phyloP scores from a whole-genome alignment of 2,329 filamentous ascomycete genomes.

The Diaporthe aspalathi region DNA sequence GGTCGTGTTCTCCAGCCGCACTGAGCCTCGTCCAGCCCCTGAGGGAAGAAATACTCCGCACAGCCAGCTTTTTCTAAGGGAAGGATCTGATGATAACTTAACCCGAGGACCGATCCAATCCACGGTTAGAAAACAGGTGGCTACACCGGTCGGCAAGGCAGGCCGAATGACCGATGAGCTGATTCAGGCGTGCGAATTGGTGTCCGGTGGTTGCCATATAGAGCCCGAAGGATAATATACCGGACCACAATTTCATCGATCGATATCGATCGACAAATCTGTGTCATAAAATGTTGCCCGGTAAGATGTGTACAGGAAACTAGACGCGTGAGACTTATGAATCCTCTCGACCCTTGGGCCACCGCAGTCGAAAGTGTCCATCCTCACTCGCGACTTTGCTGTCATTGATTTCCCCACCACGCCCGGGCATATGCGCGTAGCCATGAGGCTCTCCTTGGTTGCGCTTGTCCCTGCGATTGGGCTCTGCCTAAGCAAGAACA shows the following conservation, averaged over 20 bases:
- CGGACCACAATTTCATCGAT: background rate
- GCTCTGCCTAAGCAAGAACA: constrained; percentile 13
- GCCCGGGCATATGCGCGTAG: background rate
- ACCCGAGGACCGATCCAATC: background rate
- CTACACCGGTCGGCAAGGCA: background rate
- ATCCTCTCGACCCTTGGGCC: background rate
- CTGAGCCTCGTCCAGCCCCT: background rate
- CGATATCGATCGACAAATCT: background rate
- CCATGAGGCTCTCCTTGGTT: constrained; percentile 21
- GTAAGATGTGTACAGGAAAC: background rate
- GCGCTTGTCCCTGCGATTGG: constrained; percentile 6
- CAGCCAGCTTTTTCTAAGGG: background rate
- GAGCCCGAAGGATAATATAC: background rate
- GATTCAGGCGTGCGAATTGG: background rate
- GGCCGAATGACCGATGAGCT: background rate
- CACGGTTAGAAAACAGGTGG: background rate
- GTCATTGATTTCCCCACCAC: background rate
- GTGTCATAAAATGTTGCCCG: background rate
- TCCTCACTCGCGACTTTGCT: background rate
- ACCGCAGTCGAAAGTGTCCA: background rate
- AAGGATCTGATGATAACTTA: background rate
- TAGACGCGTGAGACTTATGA: constrained; percentile 8
- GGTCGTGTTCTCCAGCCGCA: background rate
- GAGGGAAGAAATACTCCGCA: background rate
- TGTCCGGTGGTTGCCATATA: background rate